Conservation (phyloP, 257 asterid genomes). For the Capsicum baccatum region DNA sequence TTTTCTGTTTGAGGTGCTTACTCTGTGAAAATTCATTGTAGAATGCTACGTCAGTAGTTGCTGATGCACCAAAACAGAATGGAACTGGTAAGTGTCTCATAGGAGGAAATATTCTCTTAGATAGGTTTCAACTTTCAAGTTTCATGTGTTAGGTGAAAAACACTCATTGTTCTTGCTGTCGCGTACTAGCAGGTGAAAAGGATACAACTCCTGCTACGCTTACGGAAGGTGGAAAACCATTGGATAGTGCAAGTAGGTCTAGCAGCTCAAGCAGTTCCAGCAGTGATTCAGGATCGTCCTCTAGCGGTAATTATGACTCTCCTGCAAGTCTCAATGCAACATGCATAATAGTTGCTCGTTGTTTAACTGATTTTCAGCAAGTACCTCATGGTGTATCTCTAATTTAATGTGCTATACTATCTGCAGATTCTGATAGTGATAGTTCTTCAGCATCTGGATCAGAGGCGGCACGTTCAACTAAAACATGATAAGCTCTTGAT, state of each 20-base stretch:
- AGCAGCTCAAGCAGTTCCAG: constrained; percentile 96
- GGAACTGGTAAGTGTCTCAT: constrained; percentile 30
- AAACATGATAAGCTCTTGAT: constrained; percentile 42
- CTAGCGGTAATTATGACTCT: constrained; percentile 63
- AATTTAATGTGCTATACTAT: not conserved
- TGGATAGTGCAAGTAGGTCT: constrained; percentile 58
- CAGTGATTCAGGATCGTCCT: constrained; percentile 88
- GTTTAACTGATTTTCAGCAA: not conserved
- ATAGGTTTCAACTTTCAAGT: constrained; percentile 5
- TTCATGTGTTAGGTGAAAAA: constrained; percentile 6
- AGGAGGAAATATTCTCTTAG: not conserved
- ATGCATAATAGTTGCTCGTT: not conserved
- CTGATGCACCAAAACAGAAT: constrained; percentile 23
- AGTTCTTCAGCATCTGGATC: constrained; percentile 78
- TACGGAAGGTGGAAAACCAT: constrained; percentile 53
- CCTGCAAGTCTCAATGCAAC: constrained; percentile 4
- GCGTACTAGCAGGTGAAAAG: constrained; percentile 47
- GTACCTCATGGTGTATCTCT: not conserved
- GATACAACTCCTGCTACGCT: constrained; percentile 39
- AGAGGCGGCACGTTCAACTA: constrained; percentile 61
- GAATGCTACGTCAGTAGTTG: constrained; percentile 28
- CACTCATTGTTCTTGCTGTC: constrained; percentile 1
- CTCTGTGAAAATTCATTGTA: constrained; percentile 15
- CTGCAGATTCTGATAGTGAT: constrained; percentile 79
- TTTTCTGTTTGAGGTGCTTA: not conserved